phyloP scores from a whole-genome alignment of 441 rosid species.

The Bruguiera hainesii region DNA sequence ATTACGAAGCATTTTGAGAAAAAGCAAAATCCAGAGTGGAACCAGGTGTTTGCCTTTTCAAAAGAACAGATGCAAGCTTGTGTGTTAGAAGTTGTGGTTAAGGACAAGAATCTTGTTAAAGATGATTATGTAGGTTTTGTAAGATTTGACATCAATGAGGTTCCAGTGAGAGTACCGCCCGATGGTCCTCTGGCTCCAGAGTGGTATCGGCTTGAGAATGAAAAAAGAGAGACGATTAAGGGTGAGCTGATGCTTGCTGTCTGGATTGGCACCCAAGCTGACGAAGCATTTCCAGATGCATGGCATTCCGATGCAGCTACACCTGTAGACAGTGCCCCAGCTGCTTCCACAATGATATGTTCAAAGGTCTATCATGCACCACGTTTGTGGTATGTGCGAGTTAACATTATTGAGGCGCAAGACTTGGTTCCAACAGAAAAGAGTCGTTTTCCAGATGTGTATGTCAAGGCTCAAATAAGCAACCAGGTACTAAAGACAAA shows the following conservation, averaged over 20 bases:
- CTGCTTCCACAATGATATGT: slow-evolving; percentile 53
- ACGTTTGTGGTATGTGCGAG: slow-evolving; percentile 85
- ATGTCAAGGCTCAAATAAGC: slow-evolving; percentile 80
- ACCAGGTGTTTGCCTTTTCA: slow-evolving; percentile 92
- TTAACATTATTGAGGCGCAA: slow-evolving; percentile 82
- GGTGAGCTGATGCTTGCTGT: slow-evolving; percentile 98
- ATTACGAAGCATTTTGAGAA: slow-evolving; percentile 84
- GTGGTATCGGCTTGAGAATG: slow-evolving; percentile 83
- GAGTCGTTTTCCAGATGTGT: slow-evolving; percentile 77
- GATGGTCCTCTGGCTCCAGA: slow-evolving; percentile 96
- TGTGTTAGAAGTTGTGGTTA: slow-evolving; percentile 68
- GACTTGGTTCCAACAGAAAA: slow-evolving; percentile 76
- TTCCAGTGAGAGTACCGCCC: slow-evolving; percentile 86
- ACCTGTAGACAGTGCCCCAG: slow-evolving; percentile 58
- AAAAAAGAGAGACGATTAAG: slow-evolving; percentile 81
- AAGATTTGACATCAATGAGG: slow-evolving; percentile 73
- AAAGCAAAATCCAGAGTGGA: slow-evolving; percentile 89
- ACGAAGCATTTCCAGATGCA: slow-evolving; percentile 92
- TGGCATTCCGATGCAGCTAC: slow-evolving; percentile 98
- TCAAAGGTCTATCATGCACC: slow-evolving; percentile 97
- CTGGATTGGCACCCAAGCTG: slow-evolving; percentile 98
- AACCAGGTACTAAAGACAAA: slow-evolving; percentile 81
- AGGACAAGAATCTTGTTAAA: slow-evolving; percentile 78
- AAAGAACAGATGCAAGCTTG: slow-evolving; percentile 95
- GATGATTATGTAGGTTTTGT: slow-evolving; percentile 85